Evolutionary conservation across 179 eudicot genomes (phyloP), one percentile per base, ranked within the genome.

Genomic region (Gypsophila paniculata): DNA sequence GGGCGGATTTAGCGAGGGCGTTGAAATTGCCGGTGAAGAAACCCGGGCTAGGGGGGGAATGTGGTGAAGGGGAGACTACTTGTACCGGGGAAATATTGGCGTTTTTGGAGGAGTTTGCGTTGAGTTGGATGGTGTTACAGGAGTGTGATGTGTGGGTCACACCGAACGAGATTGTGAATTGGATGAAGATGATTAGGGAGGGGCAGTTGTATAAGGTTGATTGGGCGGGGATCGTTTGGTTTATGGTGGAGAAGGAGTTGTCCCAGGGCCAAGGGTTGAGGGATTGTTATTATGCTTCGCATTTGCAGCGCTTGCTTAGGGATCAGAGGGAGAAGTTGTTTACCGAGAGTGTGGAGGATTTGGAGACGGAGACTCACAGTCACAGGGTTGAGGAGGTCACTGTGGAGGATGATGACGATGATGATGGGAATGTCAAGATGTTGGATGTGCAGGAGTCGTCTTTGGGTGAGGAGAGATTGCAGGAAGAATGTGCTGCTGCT

Each of bases 221-320:
- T 90, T 95, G 95, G 93, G 87, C 91, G 5, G 84, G 92, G 15
- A 67, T 95, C 82, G 51, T 95, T 51, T 95, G 97, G 97, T 79
- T 74, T 71, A 95, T 90, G 97, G 86, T 90, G 61, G 96, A 90
- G 78, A 90, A 87, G 83, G 99, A 95, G 86, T 74, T 95, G 79
- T 29, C 65, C 0, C 83, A 86, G 54, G 89, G 93, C 46, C 49
- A 53, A 2, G 73, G 75, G 17, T 78, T 90, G 82, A 77, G 38
- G 65, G 75, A 84, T 19, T 95, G 96, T 69, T 95, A 85, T 58
- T 95, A 95, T 55, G 96, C 97, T 0, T 86, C 96, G 0, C 96
- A 95, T 79, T 77, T 95, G 87, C 99, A 90, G 86, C 80, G 63
- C 65, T 77, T 88, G 85, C 85, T 94, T 0, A 91, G 80, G 85